Evolutionary conservation across 1,139 yeast genomes (phyloP), one percentile per base, ranked within the genome.

Genomic region (Protomyces macrosporus): DNA sequence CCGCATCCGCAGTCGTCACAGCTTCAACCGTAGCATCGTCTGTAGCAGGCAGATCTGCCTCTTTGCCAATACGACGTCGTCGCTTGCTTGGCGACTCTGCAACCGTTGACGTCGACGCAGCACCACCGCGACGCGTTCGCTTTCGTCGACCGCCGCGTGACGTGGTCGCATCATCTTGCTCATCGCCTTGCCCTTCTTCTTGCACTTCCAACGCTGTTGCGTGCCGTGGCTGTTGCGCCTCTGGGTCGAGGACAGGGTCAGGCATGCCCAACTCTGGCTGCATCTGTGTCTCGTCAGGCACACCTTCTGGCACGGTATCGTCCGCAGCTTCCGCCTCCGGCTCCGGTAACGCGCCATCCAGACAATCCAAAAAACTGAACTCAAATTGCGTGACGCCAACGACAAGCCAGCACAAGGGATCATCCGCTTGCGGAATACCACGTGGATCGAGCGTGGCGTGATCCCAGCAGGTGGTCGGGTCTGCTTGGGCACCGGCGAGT

Each of bases 301-400:
- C 36, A 6, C 6, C n/a, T 10, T 12, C 37, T 4, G 37, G n/a
- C 9, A 37, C 10, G 42, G n/a, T n/a, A n/a, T n/a, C n/a, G n/a
- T 12, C 12, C 1, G 42, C 51, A 3, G 51, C n/a, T 7, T 32
- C 53, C 1, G n/a, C 37, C 37, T 10, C 35, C 7, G 53, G 53
- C 35, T 33, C 37, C 6, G 53, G 53, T 5, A 50, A 14, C 6
- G 32, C 14, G 12, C 10, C n/a, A 33, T 51, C 45, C 4, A 57
- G 30, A 7, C 54, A 37, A 14, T 39, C 16, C 32, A 57, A 14
- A 10, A 57, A 36, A 16, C 54, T 33, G 34, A 36, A 51, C 37
- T 51, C 55, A 16, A 34, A 57, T 34, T 57, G 55, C 14, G 61
- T 45, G 23, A 57, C 50, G 30, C 61, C 61, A 10, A 57, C 54